Evolutionary conservation across 2,329 filamentous ascomycete species (phyloP).

Genomic region (Shiraia sp.): DNA sequence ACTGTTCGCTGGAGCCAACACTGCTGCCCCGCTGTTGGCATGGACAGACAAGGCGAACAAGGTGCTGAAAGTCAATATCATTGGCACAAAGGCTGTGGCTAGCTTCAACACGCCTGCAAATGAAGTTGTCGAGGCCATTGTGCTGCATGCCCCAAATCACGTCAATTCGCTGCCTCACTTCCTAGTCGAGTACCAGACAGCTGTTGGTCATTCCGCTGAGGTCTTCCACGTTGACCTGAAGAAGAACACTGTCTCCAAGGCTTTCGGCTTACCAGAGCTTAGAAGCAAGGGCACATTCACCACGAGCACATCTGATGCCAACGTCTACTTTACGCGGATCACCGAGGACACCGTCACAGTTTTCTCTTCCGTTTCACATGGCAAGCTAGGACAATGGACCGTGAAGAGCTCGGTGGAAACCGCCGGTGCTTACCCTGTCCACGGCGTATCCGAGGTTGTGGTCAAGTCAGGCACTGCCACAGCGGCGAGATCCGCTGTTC

Average conservation of each 20-base stretch:
- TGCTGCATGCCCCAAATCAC: conserved; percentile 73
- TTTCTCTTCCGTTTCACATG: conserved; percentile 75
- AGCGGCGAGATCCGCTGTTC: conserved; percentile 76
- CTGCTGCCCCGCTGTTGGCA: conserved; percentile 72
- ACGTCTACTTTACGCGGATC: conserved; percentile 86
- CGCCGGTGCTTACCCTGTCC: conserved; percentile 53
- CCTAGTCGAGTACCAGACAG: conserved; percentile 77
- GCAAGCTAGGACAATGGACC: conserved; percentile 75
- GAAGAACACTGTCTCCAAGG: conserved; percentile 70
- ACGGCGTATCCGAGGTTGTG: conserved; percentile 81
- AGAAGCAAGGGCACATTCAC: conserved; percentile 75
- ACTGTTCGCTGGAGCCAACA: conserved; percentile 75
- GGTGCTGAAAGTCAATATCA: conserved; percentile 71
- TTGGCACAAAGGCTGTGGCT: conserved; percentile 55
- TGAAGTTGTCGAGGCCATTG: conserved; percentile 54
- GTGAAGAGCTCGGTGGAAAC: conserved; percentile 50
- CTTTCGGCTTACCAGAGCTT: conserved; percentile 76
- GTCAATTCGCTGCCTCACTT: conserved; percentile 78
- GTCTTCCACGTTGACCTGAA: conserved; percentile 82
- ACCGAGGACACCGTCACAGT: conserved; percentile 74
- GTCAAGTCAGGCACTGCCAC: conserved; percentile 69
- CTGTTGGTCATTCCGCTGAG: conserved; percentile 74
- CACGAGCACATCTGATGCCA: conserved; percentile 74
- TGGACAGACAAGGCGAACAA: conserved; percentile 69
- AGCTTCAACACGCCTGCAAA: conserved; percentile 50